These are phyloP conservation scores for Tulasnella sp. DNA, from an alignment of 768 basidiomycete genomes.

Conservation along the genomic window DNA sequence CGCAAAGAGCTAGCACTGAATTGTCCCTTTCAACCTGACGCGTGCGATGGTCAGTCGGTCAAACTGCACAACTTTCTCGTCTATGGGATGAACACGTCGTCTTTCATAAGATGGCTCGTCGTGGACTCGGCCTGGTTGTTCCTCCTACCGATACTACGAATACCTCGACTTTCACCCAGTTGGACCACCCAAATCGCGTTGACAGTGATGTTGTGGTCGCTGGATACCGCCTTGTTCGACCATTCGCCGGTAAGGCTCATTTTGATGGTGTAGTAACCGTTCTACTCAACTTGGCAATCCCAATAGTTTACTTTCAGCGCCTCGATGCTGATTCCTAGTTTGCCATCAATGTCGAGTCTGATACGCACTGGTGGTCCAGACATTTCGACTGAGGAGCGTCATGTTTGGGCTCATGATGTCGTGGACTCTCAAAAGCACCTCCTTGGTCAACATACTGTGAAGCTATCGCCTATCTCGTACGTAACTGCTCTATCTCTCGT, in stretches of 20 bases:
- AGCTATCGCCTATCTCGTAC: conserved; percentile 76
- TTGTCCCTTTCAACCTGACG: neutral
- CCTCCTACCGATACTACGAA: conserved; percentile 30
- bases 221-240: conserved; percentile 31
- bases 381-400: conserved; percentile 25
- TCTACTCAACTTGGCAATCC: neutral
- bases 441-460: conserved; percentile 78
- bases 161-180: conserved; percentile 33
- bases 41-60: conserved; percentile 46
- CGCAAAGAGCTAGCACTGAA: neutral
- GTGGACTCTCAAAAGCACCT: conserved; percentile 30
- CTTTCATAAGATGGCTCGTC: conserved; percentile 38
- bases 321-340: conserved; percentile 1
- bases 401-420: conserved; percentile 30
- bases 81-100: conserved; percentile 41
- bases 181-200: conserved; percentile 25
- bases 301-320: conserved; percentile 5
- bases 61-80: conserved; percentile 67
- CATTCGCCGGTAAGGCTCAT: conserved; percentile 24
- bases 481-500: neutral
- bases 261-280: neutral
- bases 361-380: conserved; percentile 4
- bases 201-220: conserved; percentile 22
- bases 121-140: conserved; percentile 29
- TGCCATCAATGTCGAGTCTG: conserved; percentile 22